phyloP scores from a whole-genome alignment of 495 filamentous ascomycete species.

The Aspergillus carlsbadensis region DNA sequence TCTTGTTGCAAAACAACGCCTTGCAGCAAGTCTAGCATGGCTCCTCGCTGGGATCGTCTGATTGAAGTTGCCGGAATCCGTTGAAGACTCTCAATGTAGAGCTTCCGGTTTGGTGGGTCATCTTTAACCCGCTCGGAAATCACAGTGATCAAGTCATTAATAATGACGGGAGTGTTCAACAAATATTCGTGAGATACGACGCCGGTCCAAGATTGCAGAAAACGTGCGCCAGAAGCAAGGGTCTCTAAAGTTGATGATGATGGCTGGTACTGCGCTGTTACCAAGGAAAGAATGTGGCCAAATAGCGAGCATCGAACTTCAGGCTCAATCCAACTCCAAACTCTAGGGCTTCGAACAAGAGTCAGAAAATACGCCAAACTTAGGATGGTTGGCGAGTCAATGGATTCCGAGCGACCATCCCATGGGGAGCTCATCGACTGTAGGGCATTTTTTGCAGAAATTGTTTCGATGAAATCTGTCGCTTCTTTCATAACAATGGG shows the following conservation, averaged over 20 bases:
- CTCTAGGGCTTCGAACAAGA: slow-evolving; percentile 31
- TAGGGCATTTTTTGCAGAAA: slow-evolving; percentile 28
- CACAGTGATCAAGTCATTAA: slow-evolving; percentile 33
- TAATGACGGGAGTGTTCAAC: slow-evolving; percentile 35
- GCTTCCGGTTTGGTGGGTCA: slow-evolving; percentile 28
- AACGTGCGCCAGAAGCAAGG: slow-evolving; percentile 28
- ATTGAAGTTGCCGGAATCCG: slow-evolving; percentile 38
- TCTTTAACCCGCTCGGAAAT: slow-evolving; percentile 36
- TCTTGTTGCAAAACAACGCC: slow-evolving; percentile 32
- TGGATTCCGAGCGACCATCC: slow-evolving; percentile 38
- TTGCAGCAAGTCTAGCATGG: slow-evolving; percentile 39
- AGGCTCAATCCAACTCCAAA: slow-evolving; percentile 30
- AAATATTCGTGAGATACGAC: slow-evolving; percentile 47
- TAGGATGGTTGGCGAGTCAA: slow-evolving; percentile 31
- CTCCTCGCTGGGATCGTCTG: slow-evolving; percentile 36
- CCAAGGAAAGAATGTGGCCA: slow-evolving; percentile 35
- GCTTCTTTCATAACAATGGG: slow-evolving; percentile 27
- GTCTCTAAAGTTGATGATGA: slow-evolving; percentile 31
- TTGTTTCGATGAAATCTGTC: slow-evolving; percentile 28
- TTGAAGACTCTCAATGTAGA: slow-evolving; percentile 43
- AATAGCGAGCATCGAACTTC: slow-evolving; percentile 34
- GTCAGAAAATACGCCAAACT: slow-evolving; percentile 38
- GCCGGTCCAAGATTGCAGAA: slow-evolving; percentile 44
- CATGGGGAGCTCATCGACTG: slow-evolving; percentile 35
- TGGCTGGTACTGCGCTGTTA: slow-evolving; percentile 33